Evolutionary conservation across 78 protist genomes (phyloP), one percentile per base, ranked within the genome.

Genomic region (Dictyostelium purpureum): DNA sequence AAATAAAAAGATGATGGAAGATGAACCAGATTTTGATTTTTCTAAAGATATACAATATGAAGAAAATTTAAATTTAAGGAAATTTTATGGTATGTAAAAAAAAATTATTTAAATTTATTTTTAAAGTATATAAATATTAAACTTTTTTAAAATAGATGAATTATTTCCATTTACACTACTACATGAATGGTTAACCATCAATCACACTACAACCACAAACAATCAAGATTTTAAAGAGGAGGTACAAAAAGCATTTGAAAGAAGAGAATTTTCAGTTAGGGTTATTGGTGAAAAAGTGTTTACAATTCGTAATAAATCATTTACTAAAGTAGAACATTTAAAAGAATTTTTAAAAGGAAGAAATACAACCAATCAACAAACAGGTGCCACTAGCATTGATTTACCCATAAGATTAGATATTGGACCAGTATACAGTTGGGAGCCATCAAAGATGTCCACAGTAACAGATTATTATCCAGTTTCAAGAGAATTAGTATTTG

Each of bases 401-500:
- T 31, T 73, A 18, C 69, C 63, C 11, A 82, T 73, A 2, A 85
- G 49, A 73, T 43, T 85, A 9, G 92, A 85, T 73, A 85, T 85
- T 57, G 92, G 92, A 19, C 71, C 92, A 10, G 31, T 85, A 6
- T 85, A 61, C 45, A 59, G 33, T 45, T 7, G 42, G 5, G 92
- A 85, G 16, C 92, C 92, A 26, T 31, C 40, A 4, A 65, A 73
- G 51, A 85, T 6, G 57, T 1, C 49, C 0, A 4, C 6, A 0
- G 24, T 16, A 1, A 12, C n/a, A 43, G 71, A 73, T 57, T 59
- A 85, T 24, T 18, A 7, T 9, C 92, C 92, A 21, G 56, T 73
- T 3, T 37, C 95, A 89, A 87, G 87, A 3, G 99, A 99, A 43
- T 87, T 98, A 40, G 98, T 99, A 3, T 95, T 98, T 43, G 99